phyloP scores from a whole-genome alignment of 164 flowering plant genomes.

The Macadamia integrifolia region DNA sequence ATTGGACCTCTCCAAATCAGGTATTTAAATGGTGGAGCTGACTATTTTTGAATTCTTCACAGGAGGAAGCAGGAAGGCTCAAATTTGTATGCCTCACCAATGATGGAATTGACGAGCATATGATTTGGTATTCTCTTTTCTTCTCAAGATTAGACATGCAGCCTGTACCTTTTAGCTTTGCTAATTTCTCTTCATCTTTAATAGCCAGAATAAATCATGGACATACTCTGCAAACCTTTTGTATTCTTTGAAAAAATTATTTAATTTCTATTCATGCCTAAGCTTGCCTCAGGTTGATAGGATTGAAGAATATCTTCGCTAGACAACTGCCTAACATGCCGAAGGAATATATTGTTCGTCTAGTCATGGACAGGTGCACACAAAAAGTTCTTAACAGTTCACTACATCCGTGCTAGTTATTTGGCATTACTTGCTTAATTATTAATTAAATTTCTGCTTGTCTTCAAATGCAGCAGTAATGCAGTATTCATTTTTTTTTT shows the following conservation, averaged over 20 bases:
- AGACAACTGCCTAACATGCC: conserved; percentile 99
- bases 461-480: neutral
- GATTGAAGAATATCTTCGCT: conserved; percentile 96
- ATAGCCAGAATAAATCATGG: neutral
- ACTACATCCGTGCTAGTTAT: neutral
- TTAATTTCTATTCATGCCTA: conserved; percentile 5
- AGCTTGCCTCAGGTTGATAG: conserved; percentile 66
- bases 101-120: conserved; percentile 87
- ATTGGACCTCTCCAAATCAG: too few relatives aligned
- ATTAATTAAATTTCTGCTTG: neutral
- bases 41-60: conserved; percentile 8
- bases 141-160: conserved; percentile 5
- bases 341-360: conserved; percentile 96
- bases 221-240: neutral
- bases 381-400: neutral
- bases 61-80: conserved; percentile 87
- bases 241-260: too few relatives aligned
- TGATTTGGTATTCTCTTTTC: conserved; percentile 75
- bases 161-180: too few relatives aligned
- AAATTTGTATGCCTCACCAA: conserved; percentile 76
- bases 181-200: neutral
- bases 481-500: neutral
- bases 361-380: conserved; percentile 90
- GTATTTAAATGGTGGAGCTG: neutral
- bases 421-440: neutral